Evolutionary conservation across 2,329 filamentous ascomycete species (phyloP).

Genomic region (Chaetoscypha palmicola): DNA sequence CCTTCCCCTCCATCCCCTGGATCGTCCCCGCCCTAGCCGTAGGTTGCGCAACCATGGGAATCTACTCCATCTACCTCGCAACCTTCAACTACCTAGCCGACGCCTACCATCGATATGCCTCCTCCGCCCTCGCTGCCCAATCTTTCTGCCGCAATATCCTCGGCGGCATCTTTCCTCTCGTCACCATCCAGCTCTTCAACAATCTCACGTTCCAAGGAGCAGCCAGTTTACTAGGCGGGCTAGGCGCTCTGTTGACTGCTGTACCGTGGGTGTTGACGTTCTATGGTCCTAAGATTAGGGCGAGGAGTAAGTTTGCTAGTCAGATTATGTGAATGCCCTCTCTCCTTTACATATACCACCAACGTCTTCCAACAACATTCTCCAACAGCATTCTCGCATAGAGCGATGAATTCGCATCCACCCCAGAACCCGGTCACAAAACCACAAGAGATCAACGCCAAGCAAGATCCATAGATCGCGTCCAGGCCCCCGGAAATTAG

Average conservation of each 20-base stretch:
- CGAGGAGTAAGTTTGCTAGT: slow-evolving; percentile 65
- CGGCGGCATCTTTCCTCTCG: slow-evolving; percentile 72
- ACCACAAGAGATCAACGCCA: no score
- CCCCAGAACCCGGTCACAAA: no score
- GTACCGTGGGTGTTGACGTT: slow-evolving; percentile 86
- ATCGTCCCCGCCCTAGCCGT: slow-evolving; percentile 65
- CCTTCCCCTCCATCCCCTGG: slow-evolving; percentile 58
- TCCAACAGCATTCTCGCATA: no score
- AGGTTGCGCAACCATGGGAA: slow-evolving; percentile 71
- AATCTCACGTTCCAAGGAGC: slow-evolving; percentile 65
- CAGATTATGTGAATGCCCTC: no score
- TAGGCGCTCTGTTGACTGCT: slow-evolving; percentile 57
- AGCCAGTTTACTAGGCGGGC: slow-evolving; percentile 67
- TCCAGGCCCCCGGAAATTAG: no score
- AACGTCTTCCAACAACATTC: no score
- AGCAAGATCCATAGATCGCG: no score
- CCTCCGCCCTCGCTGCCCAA: slow-evolving; percentile 79
- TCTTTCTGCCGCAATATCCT: slow-evolving; percentile 80
- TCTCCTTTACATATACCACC: no score
- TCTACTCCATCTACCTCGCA: slow-evolving; percentile 79
- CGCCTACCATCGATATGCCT: slow-evolving; percentile 77
- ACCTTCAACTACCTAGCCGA: slow-evolving; percentile 93
- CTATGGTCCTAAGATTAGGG: slow-evolving; percentile 68
- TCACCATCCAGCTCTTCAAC: slow-evolving; percentile 66
- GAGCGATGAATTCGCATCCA: no score